Conservation (phyloP, 257 asterid species). For the Plantago elongata region DNA sequence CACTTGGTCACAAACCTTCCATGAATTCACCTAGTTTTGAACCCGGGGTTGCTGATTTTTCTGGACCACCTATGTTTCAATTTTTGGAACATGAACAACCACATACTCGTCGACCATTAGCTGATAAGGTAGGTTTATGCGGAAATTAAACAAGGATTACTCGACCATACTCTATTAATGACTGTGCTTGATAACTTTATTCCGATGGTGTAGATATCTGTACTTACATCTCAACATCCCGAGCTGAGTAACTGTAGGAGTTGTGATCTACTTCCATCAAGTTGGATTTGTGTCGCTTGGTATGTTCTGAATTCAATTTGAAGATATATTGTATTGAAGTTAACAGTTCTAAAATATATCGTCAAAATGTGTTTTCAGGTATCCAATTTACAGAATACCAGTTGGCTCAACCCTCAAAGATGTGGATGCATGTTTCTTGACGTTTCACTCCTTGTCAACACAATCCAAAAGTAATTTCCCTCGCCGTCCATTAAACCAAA, state of each 20-base stretch:
- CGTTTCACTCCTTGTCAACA: slow-evolving; percentile 59
- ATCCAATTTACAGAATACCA: slow-evolving; percentile 62
- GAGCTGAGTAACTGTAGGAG: slow-evolving; percentile 59
- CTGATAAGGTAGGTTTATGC: slow-evolving; percentile 46
- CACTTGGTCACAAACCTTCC: slow-evolving; percentile 29
- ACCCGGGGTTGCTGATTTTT: slow-evolving; percentile 30
- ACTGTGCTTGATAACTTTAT: slow-evolving; percentile 19
- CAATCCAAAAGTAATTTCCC: slow-evolving; percentile 40
- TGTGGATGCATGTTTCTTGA: slow-evolving; percentile 46
- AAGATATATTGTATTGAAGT: slow-evolving; percentile 7
- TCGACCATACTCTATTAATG: slow-evolving; percentile 13
- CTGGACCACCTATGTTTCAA: slow-evolving; percentile 44
- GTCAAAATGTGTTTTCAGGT: slow-evolving; percentile 46
- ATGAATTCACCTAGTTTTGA: slow-evolving; percentile 31
- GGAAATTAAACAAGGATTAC: slow-evolving; percentile 11
- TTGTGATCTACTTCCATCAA: slow-evolving; percentile 72
- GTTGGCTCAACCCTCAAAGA: slow-evolving; percentile 43
- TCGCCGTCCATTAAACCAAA: no score
- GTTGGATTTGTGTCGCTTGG: slow-evolving; percentile 97
- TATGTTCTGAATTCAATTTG: slow-evolving; percentile 23
- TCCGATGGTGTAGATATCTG: slow-evolving; percentile 46
- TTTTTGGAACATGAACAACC: slow-evolving; percentile 66
- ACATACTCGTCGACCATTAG: slow-evolving; percentile 53
- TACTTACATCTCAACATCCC: slow-evolving; percentile 52
- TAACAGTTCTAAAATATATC: slow-evolving; percentile 14